A percentile compares a stretch with the other conserved stretches of the same genome.
Evolutionary conservation across 75 land plant species (phyloP).

Genomic region (Gnetum montanum): DNA sequence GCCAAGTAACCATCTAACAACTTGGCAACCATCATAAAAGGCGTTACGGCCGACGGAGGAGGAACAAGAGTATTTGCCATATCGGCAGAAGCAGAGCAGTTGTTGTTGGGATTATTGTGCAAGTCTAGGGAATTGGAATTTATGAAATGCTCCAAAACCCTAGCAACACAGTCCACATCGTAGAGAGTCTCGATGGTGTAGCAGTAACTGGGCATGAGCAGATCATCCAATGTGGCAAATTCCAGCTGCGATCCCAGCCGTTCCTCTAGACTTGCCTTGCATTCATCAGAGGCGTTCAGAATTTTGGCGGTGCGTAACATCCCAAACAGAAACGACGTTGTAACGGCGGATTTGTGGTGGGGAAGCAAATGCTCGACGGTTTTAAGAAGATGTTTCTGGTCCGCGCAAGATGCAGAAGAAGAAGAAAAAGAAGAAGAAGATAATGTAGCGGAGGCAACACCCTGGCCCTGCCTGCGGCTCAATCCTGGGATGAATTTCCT

Average conservation of each 20-base stretch:
- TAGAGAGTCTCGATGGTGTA: constrained; percentile 62
- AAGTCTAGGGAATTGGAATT: constrained; percentile 17
- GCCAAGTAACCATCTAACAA: constrained; percentile 53
- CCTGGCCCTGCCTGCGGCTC: constrained; percentile 21
- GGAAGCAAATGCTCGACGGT: constrained; percentile 53
- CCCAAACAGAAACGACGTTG: constrained; percentile 44
- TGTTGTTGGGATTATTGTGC: constrained; percentile 11
- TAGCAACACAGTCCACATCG: constrained; percentile 57
- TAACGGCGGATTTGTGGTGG: constrained; percentile 25
- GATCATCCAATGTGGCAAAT: constrained; percentile 52
- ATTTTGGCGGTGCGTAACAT: constrained; percentile 51
- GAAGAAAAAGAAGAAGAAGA: neutral
- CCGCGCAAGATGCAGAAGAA: constrained; percentile 16
- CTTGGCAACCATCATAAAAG: constrained; percentile 48
- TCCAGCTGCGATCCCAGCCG: constrained; percentile 57
- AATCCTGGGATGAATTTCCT: constrained; percentile 65
- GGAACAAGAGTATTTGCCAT: neutral
- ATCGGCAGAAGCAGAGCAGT: constrained; percentile 6
- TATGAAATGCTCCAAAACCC: constrained; percentile 61
- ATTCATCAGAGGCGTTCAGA: constrained; percentile 38
- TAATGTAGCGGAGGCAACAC: too few relatives aligned
- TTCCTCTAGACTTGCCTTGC: constrained; percentile 53
- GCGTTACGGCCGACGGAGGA: constrained; percentile 27
- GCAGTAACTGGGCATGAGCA: constrained; percentile 66
- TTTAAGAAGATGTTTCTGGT: constrained; percentile 50